These are phyloP conservation scores for Esteya vermicola DNA, from an alignment of 2,329 filamentous ascomycete species.

Conservation along the genomic window DNA sequence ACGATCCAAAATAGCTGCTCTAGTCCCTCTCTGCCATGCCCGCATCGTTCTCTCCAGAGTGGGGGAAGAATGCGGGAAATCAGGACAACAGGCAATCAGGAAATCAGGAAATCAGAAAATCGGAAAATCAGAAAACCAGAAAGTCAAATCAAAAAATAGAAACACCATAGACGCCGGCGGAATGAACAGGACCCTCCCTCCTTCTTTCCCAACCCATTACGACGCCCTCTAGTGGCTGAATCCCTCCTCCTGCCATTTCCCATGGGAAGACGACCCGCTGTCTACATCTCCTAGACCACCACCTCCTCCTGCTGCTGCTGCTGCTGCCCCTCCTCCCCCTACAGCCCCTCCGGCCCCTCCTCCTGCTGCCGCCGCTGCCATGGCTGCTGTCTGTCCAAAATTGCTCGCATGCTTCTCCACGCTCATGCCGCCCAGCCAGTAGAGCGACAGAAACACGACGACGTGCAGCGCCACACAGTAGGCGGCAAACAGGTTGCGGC, in stretches of 20 bases:
- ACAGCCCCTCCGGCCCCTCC: constrained; percentile 17
- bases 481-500: constrained; percentile 82
- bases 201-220: background rate
- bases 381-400: constrained; percentile 33
- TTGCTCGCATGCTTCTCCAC: constrained; percentile 46
- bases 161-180: constrained; percentile 3
- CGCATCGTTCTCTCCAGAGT: too few relatives aligned
- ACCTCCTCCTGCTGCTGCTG: constrained; percentile 16
- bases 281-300: constrained; percentile 18
- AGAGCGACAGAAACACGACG: constrained; percentile 74
- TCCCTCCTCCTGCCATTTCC: constrained; percentile 51
- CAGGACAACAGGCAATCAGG: background rate
- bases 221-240: constrained; percentile 26
- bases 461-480: constrained; percentile 86
- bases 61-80: too few relatives aligned
- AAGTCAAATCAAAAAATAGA: too few relatives aligned
- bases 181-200: too few relatives aligned
- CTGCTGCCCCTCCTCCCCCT: constrained; percentile 16
- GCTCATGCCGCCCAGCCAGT: constrained; percentile 62
- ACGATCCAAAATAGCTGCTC: too few relatives aligned
- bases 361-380: constrained; percentile 25
- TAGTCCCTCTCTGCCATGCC: too few relatives aligned
- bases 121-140: too few relatives aligned
- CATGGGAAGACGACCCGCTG: constrained; percentile 22
- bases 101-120: background rate